Evolutionary conservation across 2,329 filamentous ascomycete genomes (phyloP).

Genomic region (Fusarium musae): DNA sequence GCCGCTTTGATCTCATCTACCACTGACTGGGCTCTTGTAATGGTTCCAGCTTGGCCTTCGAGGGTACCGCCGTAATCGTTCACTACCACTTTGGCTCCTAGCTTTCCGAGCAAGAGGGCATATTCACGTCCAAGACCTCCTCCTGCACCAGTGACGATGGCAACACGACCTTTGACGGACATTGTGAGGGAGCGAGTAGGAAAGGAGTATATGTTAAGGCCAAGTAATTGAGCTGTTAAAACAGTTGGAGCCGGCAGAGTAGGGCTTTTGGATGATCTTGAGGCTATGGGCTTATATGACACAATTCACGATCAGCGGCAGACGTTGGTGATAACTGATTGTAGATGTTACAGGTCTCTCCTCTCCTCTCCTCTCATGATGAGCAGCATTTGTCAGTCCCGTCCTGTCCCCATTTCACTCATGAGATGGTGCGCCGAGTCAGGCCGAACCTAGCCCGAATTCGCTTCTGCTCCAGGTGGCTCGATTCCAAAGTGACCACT

Average conservation of each 20-base stretch:
- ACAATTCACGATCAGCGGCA: too few species aligned
- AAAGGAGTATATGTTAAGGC: background rate
- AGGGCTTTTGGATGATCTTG: background rate
- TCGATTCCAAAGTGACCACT: background rate
- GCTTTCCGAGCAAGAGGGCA: background rate
- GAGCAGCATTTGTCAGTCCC: background rate
- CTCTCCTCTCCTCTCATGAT: background rate
- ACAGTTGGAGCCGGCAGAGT: background rate
- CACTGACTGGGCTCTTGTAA: background rate
- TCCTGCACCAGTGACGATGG: background rate
- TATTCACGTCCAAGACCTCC: background rate
- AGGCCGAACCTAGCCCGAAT: background rate
- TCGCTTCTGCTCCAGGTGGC: background rate
- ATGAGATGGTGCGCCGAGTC: background rate
- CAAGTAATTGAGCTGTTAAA: background rate
- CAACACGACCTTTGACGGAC: background rate
- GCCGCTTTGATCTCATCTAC: background rate
- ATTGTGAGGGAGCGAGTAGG: background rate
- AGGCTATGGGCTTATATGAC: background rate
- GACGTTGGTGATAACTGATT: too few species aligned
- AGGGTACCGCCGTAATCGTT: background rate
- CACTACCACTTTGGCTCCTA: background rate
- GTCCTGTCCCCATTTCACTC: background rate
- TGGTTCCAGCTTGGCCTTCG: background rate
- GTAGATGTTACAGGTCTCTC: too few species aligned